phyloP scores from a whole-genome alignment of 495 filamentous ascomycete genomes.

The Tetracladium setigerum region DNA sequence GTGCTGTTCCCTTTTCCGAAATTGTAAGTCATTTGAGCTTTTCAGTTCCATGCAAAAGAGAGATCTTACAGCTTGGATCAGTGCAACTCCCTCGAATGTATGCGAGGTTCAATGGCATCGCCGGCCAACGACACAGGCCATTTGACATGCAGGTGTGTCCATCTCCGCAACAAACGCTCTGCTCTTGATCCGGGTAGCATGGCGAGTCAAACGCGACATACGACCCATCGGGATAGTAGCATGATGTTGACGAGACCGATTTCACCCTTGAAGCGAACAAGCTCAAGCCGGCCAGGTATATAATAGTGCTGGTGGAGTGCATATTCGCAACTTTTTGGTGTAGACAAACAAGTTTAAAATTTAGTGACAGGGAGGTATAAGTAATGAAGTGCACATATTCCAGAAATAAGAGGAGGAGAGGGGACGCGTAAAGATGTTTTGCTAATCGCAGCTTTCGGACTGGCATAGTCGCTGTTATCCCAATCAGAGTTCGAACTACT shows the following conservation, averaged over 20 bases:
- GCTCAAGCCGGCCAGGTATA: too few relatives aligned
- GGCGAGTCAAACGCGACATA: constrained; percentile 1
- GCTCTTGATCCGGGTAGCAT: not conserved
- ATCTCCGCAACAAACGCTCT: constrained; percentile 4
- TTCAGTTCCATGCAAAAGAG: not conserved
- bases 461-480: too few relatives aligned
- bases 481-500: too few relatives aligned
- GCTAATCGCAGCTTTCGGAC: too few relatives aligned
- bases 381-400: too few relatives aligned
- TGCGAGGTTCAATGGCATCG: not conserved
- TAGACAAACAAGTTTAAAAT: too few relatives aligned
- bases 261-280: too few relatives aligned
- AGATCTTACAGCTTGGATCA: constrained; percentile 2
- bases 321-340: too few relatives aligned
- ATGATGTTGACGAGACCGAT: not conserved
- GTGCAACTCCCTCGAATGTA: constrained; percentile 7
- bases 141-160: constrained; percentile 6
- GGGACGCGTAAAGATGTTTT: too few relatives aligned
- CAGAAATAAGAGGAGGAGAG: too few relatives aligned
- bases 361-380: too few relatives aligned
- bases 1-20: constrained; percentile 3
- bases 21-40: not conserved
- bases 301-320: too few relatives aligned
- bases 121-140: constrained; percentile 1
- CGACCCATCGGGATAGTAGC: constrained; percentile 4